These are phyloP conservation scores for Pseudogymnoascus sp. DNA, from an alignment of 2,329 filamentous ascomycete genomes.

Conservation along the genomic window DNA sequence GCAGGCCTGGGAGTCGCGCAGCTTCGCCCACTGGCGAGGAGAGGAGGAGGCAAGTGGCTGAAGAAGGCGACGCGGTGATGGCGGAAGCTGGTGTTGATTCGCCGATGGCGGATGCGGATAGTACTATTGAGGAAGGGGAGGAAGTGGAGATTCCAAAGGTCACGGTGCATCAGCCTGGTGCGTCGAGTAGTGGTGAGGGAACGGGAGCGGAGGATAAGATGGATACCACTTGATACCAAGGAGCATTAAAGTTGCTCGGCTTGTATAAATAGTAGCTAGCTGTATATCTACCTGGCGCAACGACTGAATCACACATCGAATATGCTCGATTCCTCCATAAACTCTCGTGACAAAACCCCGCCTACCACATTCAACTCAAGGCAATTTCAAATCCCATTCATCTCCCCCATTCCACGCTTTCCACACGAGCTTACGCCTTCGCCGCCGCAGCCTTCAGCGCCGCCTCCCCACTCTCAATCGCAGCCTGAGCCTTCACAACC, in stretches of 20 bases:
- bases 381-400: background rate
- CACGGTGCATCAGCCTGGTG: constrained; percentile 40
- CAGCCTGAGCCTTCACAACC: constrained; percentile 44
- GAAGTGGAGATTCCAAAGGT: constrained; percentile 37
- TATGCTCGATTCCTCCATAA: background rate
- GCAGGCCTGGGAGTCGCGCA: constrained; percentile 33
- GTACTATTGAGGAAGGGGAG: background rate
- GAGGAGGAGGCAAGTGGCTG: constrained; percentile 18
- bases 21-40: constrained; percentile 29
- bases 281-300: constrained; percentile 23
- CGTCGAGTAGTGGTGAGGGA: constrained; percentile 15
- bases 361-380: background rate
- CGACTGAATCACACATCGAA: constrained; percentile 16
- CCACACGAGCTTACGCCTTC: constrained; percentile 27
- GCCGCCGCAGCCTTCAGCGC: constrained; percentile 38
- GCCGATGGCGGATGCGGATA: constrained; percentile 21
- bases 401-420: constrained; percentile 1
- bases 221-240: constrained; percentile 18
- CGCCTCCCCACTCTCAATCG: constrained; percentile 39
- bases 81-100: constrained; percentile 37
- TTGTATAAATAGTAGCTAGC: constrained; percentile 22
- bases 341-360: background rate
- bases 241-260: background rate
- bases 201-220: constrained; percentile 27
- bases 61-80: constrained; percentile 50